These are phyloP conservation scores for Agrocybe chaxingu DNA, from an alignment of 768 basidiomycete genomes.

Conservation along the genomic window DNA sequence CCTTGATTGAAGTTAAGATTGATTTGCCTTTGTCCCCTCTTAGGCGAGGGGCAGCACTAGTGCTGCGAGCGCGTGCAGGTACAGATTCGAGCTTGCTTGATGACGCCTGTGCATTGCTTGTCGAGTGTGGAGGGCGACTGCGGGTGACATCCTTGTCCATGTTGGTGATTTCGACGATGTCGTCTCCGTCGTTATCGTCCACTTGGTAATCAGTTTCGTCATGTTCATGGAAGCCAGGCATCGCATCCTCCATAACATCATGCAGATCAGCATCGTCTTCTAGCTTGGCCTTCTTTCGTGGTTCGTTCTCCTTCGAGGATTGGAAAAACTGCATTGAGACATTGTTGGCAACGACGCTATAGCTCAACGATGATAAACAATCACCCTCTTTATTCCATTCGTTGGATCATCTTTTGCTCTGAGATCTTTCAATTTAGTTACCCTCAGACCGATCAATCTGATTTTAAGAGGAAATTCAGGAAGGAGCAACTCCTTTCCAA, in stretches of 20 bases:
- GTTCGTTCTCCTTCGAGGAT: constrained; percentile 25
- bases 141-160: not conserved
- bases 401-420: constrained; percentile 36
- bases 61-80: constrained; percentile 17
- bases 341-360: not conserved
- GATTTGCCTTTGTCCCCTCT: constrained; percentile 1
- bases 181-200: constrained; percentile 16
- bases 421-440: constrained; percentile 88
- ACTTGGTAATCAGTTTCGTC: constrained; percentile 36
- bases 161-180: constrained; percentile 11
- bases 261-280: constrained; percentile 12
- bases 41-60: constrained; percentile 14
- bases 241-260: constrained; percentile 27
- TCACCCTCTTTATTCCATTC: constrained; percentile 72
- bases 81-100: constrained; percentile 8
- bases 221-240: constrained; percentile 54
- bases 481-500: constrained; percentile 78
- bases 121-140: constrained; percentile 16
- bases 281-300: constrained; percentile 34
- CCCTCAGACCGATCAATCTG: constrained; percentile 82
- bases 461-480: constrained; percentile 78
- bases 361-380: constrained; percentile 10
- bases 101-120: constrained; percentile 11
- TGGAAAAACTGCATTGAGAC: constrained; percentile 54
- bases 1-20: not conserved